Base-by-base conservation (phyloP, 2,329 filamentous ascomycete genomes). In the Gaeumannomyces tritici region DNA sequence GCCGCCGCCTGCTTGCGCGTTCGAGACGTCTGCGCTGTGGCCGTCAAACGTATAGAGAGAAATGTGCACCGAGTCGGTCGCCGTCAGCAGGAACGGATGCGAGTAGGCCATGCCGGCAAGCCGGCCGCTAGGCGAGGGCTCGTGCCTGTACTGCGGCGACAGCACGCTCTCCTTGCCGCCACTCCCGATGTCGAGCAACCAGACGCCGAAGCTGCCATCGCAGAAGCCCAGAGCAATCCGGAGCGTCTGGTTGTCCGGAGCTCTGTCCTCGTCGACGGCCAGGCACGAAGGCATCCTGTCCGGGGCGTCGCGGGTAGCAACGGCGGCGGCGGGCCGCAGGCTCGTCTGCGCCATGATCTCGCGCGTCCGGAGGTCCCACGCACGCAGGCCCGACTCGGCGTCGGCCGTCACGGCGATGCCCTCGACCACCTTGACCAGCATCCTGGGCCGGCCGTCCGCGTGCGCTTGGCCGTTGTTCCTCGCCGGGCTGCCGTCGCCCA, bases 391-490 rank as follows among this genome's bases (percentile, higher is more conserved):
- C 59, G 82, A 82, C 2, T 76, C 73, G 7, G 77, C 75, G 71
- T 96, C 91, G 0, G 84, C 91, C 4, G 91, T 95, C 61, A 95
- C 84, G 11, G 95, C 86, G 26, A 92, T 77, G 0, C 91, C 89
- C 63, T 91, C 86, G 55, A 88, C 83, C 65, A 96, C 83, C 71
- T 90, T 91, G 59, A 93, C 89, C 8, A 97, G 77, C 51, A 92
- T 89, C 78, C 72, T 86, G 12, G 21, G 60, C 70, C 62, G 79
- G 7, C 63, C 75, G 1, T 78, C 74, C n/a, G n/a, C n/a, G 56
- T 80, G 77, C 26, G 27, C 3, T 0, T 51, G 18, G 18, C 2
- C 11, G 3, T 51, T 51, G 18, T 11, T 47, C 1, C 21, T 18
- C 4, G 35, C 35, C 65, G 51, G n/a, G 62, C 64, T 55, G 59